Conservation (phyloP, 192 early-diverging fungal genomes). For the Phlyctochytrium planicorne region DNA sequence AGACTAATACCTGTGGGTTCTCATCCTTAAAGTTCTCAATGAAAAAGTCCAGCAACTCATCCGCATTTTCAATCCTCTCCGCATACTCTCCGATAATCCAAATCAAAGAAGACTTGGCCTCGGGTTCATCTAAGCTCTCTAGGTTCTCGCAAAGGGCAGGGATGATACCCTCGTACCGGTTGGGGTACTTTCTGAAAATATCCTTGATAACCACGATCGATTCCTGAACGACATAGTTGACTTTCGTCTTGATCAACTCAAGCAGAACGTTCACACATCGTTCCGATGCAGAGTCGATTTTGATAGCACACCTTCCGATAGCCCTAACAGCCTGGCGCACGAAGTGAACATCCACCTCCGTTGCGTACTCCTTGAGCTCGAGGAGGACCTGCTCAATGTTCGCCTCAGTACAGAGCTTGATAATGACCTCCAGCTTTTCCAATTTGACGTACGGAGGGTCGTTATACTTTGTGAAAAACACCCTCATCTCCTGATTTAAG, state of each 20-base stretch:
- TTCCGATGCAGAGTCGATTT: conserved; percentile 86
- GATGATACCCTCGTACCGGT: conserved; percentile 94
- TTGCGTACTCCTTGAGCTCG: conserved; percentile 92
- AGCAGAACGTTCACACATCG: conserved; percentile 83
- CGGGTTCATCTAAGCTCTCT: conserved; percentile 94
- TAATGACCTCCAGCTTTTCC: conserved; percentile 94
- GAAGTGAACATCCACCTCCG: conserved; percentile 98
- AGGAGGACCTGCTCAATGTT: conserved; percentile 87
- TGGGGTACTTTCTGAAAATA: conserved; percentile 98
- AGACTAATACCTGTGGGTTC: conserved; percentile 22
- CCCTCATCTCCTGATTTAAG: conserved; percentile 89
- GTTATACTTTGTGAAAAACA: conserved; percentile 99
- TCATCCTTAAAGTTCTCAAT: conserved; percentile 90
- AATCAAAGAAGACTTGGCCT: conserved; percentile 97
- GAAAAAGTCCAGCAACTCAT: conserved; percentile 85
- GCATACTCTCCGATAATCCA: conserved; percentile 99
- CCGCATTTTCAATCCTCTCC: conserved; percentile 94
- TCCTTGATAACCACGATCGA: conserved; percentile 98
- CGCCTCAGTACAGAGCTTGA: conserved; percentile 75
- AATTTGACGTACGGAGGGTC: conserved; percentile 99
- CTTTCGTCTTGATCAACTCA: conserved; percentile 93
- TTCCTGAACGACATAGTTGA: conserved; percentile 98
- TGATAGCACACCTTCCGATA: conserved; percentile 96
- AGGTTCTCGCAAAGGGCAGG: conserved; percentile 91
- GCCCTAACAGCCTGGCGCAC: conserved; percentile 93